These are phyloP conservation scores for Knoxia roxburghii DNA, from an alignment of 257 asterid species.

Conservation along the genomic window DNA sequence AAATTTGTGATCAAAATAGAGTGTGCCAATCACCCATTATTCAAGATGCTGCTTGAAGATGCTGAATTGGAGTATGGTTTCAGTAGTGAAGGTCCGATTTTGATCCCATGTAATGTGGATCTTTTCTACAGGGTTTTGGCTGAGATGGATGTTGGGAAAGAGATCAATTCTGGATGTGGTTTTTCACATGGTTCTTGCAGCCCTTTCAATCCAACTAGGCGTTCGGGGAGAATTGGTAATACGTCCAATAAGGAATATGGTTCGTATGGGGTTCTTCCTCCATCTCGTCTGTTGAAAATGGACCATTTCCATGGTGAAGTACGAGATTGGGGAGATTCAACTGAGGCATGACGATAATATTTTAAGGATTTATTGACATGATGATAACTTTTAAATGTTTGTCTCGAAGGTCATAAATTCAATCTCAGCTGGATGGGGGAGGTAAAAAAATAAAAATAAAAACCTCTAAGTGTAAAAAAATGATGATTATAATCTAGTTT, in stretches of 20 bases:
- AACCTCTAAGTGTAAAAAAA: too few species aligned
- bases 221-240: constrained; percentile 7
- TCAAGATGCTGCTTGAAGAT: constrained; percentile 60
- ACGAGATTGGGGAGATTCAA: too few species aligned
- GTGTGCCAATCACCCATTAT: constrained; percentile 47
- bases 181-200: constrained; percentile 15
- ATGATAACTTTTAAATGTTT: too few species aligned
- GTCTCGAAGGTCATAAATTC: too few species aligned
- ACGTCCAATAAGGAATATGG: constrained; percentile 14
- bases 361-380: too few species aligned
- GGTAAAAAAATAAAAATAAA: too few species aligned
- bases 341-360: too few species aligned
- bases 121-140: constrained; percentile 41
- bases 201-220: constrained; percentile 19
- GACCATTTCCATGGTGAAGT: constrained; percentile 1
- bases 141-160: constrained; percentile 36
- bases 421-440: too few species aligned
- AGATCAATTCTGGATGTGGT: neutral
- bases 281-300: constrained; percentile 10
- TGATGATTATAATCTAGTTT: neutral
- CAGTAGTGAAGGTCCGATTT: constrained; percentile 42
- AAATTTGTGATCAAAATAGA: constrained; percentile 43
- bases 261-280: constrained; percentile 16
- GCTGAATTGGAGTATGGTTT: constrained; percentile 63
- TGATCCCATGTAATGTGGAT: constrained; percentile 57